Base-by-base conservation (phyloP, 2,329 filamentous ascomycete genomes). In the Penicillium palitans region DNA sequence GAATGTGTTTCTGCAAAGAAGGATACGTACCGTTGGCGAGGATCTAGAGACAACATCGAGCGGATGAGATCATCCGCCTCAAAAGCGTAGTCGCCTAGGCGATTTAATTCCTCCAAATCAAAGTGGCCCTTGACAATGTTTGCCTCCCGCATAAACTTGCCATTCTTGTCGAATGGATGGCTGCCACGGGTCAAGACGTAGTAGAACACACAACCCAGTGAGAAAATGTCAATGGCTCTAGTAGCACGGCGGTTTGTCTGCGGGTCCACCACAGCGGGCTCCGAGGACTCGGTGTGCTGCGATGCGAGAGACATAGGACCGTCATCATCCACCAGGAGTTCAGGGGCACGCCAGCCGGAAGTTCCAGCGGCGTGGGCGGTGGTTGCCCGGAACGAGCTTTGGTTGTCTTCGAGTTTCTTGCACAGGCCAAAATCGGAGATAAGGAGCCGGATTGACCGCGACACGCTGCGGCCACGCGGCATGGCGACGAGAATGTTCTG, bases 381-480 rank as follows among this genome's bases (percentile, higher is more conserved):
- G 3, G 93, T 97, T 9, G 95, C 93, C 41, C 93, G 90, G 72
- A 98, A 93, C 0, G 93, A 98, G 56, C 92, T 96, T 72, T 96
- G 92, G 7, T 93, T 92, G 55, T 91, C 91, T 63, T 97, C 95
- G 17, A 99, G 80, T 70, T 97, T 98, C 81, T 98, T 99, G 75
- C 95, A 98, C 0, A 99, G 84, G 6, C 95, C 95, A 76, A 99
- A 99, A 74, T 99, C 95, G 0, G 95, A 98, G 37, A 99, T 96
- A 5, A 99, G 85, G 39, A 99, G 83, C n/a, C 93, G 88, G 25
- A 92, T 88, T 37, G 83, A 85, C 42, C 85, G 85, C 35, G 87
- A 85, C 2, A 73, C 70, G 0, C 67, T 70, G 39, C 75, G 75
- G 24, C 74, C 74, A 58, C 85, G 84, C 1, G 86, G 85, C 61